phyloP scores from a whole-genome alignment of 169 alveolate species.

The Cryptosporidium viatorum region DNA sequence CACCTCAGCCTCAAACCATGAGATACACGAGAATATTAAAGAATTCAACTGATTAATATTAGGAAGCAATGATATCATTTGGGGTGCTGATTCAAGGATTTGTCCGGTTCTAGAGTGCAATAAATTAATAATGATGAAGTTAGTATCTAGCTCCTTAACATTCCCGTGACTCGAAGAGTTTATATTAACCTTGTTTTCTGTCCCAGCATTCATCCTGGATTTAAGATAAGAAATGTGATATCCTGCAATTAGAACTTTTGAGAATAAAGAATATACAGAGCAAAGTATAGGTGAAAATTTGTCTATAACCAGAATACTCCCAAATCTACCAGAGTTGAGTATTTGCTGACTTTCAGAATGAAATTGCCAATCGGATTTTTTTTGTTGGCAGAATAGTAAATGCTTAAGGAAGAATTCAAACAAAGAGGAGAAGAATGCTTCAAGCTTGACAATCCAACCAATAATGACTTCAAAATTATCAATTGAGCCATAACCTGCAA shows the following conservation, averaged over 20 bases:
- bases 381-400: conserved; percentile 47
- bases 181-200: not conserved
- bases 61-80: conserved; percentile 15
- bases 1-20: conserved; percentile 49
- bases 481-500: conserved; percentile 72
- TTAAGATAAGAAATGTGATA: conserved; percentile 4
- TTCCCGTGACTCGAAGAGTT: not conserved
- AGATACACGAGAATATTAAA: conserved; percentile 32
- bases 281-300: conserved; percentile 40
- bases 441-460: conserved; percentile 41
- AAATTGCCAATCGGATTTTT: conserved; percentile 12
- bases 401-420: conserved; percentile 43
- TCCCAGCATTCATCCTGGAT: conserved; percentile 5
- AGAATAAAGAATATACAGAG: conserved; percentile 8
- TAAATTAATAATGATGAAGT: conserved; percentile 6
- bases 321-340: not conserved
- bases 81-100: conserved; percentile 35
- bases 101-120: conserved; percentile 51
- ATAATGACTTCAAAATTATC: conserved; percentile 43
- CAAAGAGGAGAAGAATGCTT: conserved; percentile 36
- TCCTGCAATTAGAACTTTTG: conserved; percentile 8
- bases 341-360: not conserved
- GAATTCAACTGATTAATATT: not conserved
- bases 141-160: not conserved
- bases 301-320: conserved; percentile 5